phyloP scores from a whole-genome alignment of 2,329 filamentous ascomycete species.

The Claviceps digitariae region DNA sequence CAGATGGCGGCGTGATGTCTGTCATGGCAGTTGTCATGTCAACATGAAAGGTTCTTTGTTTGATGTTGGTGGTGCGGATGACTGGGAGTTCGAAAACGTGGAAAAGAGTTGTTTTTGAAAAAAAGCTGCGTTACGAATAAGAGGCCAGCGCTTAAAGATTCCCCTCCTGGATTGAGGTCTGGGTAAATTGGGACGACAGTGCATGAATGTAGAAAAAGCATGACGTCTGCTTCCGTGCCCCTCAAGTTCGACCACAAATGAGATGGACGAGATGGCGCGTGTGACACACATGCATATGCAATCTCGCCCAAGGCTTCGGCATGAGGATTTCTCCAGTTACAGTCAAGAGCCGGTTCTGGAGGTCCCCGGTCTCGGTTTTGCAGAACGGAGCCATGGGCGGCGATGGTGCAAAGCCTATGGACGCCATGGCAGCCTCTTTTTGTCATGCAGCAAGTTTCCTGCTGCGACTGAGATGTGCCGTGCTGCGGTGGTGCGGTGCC shows the following conservation, averaged over 20 bases:
- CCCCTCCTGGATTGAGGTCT: neutral
- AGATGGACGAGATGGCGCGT: neutral
- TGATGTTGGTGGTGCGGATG: neutral
- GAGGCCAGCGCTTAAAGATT: neutral
- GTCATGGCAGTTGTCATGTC: conserved; percentile 17
- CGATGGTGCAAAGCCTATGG: neutral
- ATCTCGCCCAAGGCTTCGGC: neutral
- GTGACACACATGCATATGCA: no score
- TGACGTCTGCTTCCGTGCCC: neutral
- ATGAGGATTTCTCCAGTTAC: neutral
- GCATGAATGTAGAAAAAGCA: neutral
- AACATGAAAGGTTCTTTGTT: conserved; percentile 7
- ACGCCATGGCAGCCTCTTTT: neutral
- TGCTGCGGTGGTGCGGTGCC: neutral
- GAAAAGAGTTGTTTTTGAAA: neutral
- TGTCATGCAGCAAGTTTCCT: neutral
- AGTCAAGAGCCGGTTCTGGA: neutral
- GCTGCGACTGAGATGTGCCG: neutral
- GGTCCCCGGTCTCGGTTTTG: neutral
- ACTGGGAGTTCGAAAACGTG: neutral
- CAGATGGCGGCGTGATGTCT: conserved; percentile 1
- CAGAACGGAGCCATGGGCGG: neutral
- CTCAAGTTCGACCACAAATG: neutral
- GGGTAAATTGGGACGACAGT: neutral
- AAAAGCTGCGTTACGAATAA: neutral